These are phyloP conservation scores for Solanum virginianum DNA, from an alignment of 257 asterid genomes.

Conservation along the genomic window DNA sequence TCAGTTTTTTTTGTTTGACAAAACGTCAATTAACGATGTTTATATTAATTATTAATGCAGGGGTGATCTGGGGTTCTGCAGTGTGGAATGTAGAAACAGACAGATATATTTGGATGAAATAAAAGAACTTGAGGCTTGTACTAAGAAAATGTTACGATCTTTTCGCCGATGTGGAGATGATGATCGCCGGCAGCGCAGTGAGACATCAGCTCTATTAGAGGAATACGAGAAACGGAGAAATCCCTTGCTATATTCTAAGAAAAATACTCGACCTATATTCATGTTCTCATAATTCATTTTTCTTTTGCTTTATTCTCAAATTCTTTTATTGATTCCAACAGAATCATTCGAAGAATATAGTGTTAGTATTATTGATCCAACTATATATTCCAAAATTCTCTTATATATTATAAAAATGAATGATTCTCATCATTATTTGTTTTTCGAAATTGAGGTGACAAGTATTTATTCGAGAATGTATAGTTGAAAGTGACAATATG, in stretches of 20 bases:
- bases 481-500: neutral
- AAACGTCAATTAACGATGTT: neutral
- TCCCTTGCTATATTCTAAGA: conserved; percentile 6
- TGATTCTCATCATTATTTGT: neutral
- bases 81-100: conserved; percentile 41
- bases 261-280: conserved; percentile 11
- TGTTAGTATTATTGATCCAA: too few relatives aligned
- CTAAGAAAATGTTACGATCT: conserved; percentile 20
- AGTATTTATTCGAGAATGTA: neutral
- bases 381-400: neutral
- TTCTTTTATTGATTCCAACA: neutral
- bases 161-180: conserved; percentile 19
- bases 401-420: neutral
- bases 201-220: conserved; percentile 15
- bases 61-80: conserved; percentile 72
- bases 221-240: conserved; percentile 21
- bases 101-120: conserved; percentile 55
- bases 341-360: neutral
- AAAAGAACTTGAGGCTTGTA: conserved; percentile 31
- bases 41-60: conserved; percentile 9
- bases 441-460: neutral
- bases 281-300: conserved; percentile 1
- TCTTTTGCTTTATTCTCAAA: neutral
- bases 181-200: conserved; percentile 26
- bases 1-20: neutral